These are phyloP conservation scores for Apiospora marii DNA, from an alignment of 2,329 filamentous ascomycete genomes.

Conservation along the genomic window DNA sequence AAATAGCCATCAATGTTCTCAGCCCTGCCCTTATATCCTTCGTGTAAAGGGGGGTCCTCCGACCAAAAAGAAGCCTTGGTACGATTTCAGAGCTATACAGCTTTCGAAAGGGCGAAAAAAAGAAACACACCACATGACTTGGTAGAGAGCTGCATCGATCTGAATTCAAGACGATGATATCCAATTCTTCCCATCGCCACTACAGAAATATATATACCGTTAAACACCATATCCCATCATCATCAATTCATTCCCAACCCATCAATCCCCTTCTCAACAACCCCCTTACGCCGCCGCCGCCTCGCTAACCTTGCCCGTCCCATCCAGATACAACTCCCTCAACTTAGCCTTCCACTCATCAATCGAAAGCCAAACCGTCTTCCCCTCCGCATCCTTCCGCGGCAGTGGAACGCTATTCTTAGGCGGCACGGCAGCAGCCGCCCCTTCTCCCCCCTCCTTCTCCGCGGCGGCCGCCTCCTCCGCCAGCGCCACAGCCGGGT, in stretches of 20 bases:
- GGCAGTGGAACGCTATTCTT: constrained; percentile 36
- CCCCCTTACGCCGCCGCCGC: not conserved
- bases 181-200: not conserved
- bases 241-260: not conserved
- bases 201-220: too few species aligned
- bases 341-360: constrained; percentile 39
- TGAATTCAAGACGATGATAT: not conserved
- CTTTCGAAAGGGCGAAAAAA: too few species aligned
- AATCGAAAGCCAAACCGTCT: constrained; percentile 38
- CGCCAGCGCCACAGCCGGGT: constrained; percentile 28
- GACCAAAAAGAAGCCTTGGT: too few species aligned
- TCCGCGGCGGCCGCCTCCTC: not conserved
- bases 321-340: constrained; percentile 34
- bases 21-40: too few species aligned
- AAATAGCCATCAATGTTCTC: too few species aligned
- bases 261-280: too few species aligned
- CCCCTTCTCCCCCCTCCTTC: not conserved
- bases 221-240: not conserved
- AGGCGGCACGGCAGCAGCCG: constrained; percentile 31
- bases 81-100: too few species aligned
- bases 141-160: not conserved
- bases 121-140: too few species aligned
- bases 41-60: too few species aligned
- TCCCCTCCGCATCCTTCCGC: constrained; percentile 27
- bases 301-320: not conserved